Evolutionary conservation across 2,329 filamentous ascomycete genomes (phyloP), one percentile per base, ranked within the genome.

Genomic region (Penicillium brevicompactum): DNA sequence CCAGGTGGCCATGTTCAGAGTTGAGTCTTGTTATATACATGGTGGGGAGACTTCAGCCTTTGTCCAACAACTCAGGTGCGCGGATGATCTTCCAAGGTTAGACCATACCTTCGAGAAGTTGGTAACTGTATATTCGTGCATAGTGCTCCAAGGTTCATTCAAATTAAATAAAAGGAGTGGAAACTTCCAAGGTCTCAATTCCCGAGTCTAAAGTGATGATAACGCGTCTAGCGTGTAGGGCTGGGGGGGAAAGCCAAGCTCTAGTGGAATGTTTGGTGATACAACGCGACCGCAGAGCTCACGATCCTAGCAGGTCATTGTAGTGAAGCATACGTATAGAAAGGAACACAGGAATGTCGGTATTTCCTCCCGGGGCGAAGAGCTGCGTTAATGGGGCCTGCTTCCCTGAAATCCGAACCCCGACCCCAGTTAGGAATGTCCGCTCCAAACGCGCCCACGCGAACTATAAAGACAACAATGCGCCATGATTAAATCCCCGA

Each of bases 341-440:
- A 11, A 40, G 24, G 38, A 31, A 43, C 30, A 49, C 13, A 49
- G 21, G 51, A 53, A 53, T 53, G 45, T 49, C 9, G 22, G 31
- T 22, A 32, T 31, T 52, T 21, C 30, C 30, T 30, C 8, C 30
- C 10, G n/a, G 11, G 30, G 45, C 9, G 8, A 49, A 37, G 45
- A 49, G 30, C 22, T 53, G 30, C 51, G 9, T 16, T 37, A 14
- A 45, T 32, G 46, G 24, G 32, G 21, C 31, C 31, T 16, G 10
- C 22, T 38, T 32, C 21, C 16, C 24, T 55, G 18, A 11, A 50
- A 46, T 30, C 14, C n/a, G 2, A 8, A 11, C 18, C 32, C 52
- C 47, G 52, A 55, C 52, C 52, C 52, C 47, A 30, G 40, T 55
- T 55, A 51, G 47, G 52, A 55, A 55, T 46, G 47, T 32, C 52